These are phyloP conservation scores for Hagleromyces aurorensis DNA, from an alignment of 805 yeast genomes.

Conservation along the genomic window DNA sequence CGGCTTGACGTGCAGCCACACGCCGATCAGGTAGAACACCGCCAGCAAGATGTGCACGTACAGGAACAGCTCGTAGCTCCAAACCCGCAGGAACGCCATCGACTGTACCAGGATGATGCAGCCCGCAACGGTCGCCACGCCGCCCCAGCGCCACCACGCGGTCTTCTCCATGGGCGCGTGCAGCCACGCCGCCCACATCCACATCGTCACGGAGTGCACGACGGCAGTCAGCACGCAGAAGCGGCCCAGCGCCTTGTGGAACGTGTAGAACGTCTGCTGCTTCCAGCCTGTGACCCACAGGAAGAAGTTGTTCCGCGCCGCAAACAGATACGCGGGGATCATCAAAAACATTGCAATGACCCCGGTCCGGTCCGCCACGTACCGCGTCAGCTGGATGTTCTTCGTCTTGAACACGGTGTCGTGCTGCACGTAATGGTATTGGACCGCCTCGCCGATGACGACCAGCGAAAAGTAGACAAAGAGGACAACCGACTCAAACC, in stretches of 20 bases:
- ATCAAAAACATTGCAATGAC: constrained; percentile 39
- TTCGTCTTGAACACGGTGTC: constrained; percentile 5
- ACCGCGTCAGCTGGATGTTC: constrained; percentile 8
- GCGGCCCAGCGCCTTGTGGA: constrained; percentile 58
- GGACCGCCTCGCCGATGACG: constrained; percentile 10
- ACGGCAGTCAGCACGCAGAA: constrained; percentile 23
- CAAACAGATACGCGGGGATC: constrained; percentile 52
- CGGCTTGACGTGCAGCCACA: constrained; percentile 35
- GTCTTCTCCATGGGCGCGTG: constrained; percentile 9
- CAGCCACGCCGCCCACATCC: constrained; percentile 18
- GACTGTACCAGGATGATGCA: constrained; percentile 36
- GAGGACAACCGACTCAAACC: constrained; percentile 14
- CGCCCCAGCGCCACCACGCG: constrained; percentile 34
- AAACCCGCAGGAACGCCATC: constrained; percentile 35
- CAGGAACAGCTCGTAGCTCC: constrained; percentile 39
- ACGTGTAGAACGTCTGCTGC: constrained; percentile 46
- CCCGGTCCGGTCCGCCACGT: constrained; percentile 45
- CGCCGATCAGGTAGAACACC: constrained; percentile 35
- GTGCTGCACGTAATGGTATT: constrained; percentile 5
- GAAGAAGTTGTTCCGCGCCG: constrained; percentile 62
- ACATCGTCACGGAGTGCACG: constrained; percentile 10
- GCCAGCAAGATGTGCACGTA: constrained; percentile 38
- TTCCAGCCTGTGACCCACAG: constrained; percentile 53
- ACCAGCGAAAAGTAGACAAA: constrained; percentile 7
- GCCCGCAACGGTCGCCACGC: constrained; percentile 25